Base-by-base conservation (phyloP, 176 grass and related monocot genomes). In the Ensete glaucum region DNA sequence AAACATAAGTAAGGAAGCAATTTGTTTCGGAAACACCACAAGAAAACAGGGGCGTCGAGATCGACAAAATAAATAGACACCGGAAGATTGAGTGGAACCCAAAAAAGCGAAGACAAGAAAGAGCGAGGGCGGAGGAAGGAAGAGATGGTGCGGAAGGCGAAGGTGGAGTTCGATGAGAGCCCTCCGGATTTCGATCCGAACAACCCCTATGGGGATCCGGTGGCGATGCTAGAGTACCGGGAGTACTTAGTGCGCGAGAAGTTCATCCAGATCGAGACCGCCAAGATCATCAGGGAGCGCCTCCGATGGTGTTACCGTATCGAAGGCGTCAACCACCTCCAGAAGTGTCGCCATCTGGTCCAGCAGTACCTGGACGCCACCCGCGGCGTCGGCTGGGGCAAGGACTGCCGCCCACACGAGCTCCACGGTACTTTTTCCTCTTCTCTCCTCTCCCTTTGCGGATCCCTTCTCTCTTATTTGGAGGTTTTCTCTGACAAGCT, bases 221-320 rank as follows among this genome's bases (percentile, higher is more conserved):
- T 98, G 78, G 95, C 95, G 78, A 94, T 98, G 90, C 95, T 98
- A 13, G 95, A 98, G 71, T 85, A 89, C 73, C 70, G 95, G 78
- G 95, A 98, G 81, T 76, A 99, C 78, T 84, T 99, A 72, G 95
- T 99, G 78, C 75, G 95, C 79, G 95, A 99, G 90, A 99, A 99
- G 71, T 99, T 90, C 88, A 99, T 99, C 86, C 90, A 99, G 86
- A 99, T 99, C 86, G 95, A 99, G 76, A 99, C 90, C 19, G 95
- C 95, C 57, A 99, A 99, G 95, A 99, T 99, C 80, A 84, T 99
- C 77, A 82, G 95, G 58, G 95, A 99, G 24, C 88, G 90, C 78
- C 86, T 99, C 54, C 85, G 85, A 67, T 98, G 94, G 94, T 98
- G 94, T 88, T 98, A 98, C 78, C 87, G 94, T 52, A 79, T 98